Conservation (phyloP, 345 rosid genomes). For the Turritis glabra region DNA sequence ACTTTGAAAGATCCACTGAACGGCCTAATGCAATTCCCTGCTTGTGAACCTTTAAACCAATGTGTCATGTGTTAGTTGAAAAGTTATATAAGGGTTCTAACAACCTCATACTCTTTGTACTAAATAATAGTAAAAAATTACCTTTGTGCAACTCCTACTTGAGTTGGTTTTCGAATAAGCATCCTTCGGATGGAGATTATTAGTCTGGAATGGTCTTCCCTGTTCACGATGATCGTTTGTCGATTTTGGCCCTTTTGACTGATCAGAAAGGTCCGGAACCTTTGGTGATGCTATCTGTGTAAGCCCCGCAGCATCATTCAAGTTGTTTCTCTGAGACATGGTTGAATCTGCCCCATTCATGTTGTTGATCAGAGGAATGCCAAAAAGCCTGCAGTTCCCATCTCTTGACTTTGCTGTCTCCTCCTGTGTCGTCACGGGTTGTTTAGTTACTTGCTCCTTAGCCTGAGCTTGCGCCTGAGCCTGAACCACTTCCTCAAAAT, state of each 20-base stretch:
- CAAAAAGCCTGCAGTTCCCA: slow-evolving; percentile 73
- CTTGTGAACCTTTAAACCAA: slow-evolving; percentile 62
- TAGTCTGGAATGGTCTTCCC: slow-evolving; percentile 44
- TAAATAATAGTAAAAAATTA: slow-evolving; percentile 4
- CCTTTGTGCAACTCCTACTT: slow-evolving; percentile 78
- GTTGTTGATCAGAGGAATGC: slow-evolving; percentile 59
- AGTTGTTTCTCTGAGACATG: slow-evolving; percentile 31
- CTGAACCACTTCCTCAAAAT: slow-evolving; percentile 42
- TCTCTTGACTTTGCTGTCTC: slow-evolving; percentile 48
- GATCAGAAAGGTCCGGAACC: slow-evolving; percentile 41
- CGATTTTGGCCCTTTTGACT: slow-evolving; percentile 43
- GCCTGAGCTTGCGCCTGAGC: slow-evolving; percentile 46
- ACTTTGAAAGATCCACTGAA: slow-evolving; percentile 80
- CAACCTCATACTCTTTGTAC: background rate
- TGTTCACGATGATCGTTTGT: slow-evolving; percentile 45
- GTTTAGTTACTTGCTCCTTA: slow-evolving; percentile 42
- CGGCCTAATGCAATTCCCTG: slow-evolving; percentile 79
- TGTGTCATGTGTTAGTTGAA: background rate
- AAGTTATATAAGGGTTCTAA: background rate
- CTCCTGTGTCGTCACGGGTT: slow-evolving; percentile 41
- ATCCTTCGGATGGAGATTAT: slow-evolving; percentile 45
- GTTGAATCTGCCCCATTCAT: slow-evolving; percentile 39
- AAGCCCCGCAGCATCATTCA: slow-evolving; percentile 29
- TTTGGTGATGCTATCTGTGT: slow-evolving; percentile 37
- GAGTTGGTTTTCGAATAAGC: slow-evolving; percentile 45